These are phyloP conservation scores for Lachnellula arida DNA, from an alignment of 2,329 filamentous ascomycete genomes.

Conservation along the genomic window DNA sequence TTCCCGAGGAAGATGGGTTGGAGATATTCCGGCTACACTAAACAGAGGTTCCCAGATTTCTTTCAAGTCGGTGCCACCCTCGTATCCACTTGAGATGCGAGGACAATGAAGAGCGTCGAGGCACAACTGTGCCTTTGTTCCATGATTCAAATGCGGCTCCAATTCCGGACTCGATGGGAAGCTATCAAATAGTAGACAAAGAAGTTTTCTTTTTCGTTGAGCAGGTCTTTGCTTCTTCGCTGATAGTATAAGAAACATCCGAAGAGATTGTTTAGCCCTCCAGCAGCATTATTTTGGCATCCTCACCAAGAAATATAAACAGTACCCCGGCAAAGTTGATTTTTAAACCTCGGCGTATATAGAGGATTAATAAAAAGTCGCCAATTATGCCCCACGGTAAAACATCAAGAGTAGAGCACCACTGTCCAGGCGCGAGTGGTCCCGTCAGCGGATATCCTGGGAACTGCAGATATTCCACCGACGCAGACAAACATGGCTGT, in stretches of 20 bases:
- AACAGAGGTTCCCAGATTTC: neutral
- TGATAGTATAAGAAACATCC: neutral
- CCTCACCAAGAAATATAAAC: neutral
- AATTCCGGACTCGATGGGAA: neutral
- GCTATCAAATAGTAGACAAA: neutral
- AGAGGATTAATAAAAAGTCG: neutral
- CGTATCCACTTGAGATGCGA: neutral
- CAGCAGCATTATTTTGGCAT: neutral
- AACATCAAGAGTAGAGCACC: neutral
- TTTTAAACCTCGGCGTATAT: neutral
- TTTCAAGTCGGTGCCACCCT: neutral
- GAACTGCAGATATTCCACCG: neutral
- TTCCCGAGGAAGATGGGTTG: neutral
- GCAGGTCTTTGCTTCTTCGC: neutral
- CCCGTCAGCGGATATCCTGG: neutral
- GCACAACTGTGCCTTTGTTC: neutral
- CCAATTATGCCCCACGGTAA: slow-evolving; percentile 1
- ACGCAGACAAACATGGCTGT: neutral
- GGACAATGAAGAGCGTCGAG: neutral
- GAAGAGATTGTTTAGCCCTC: neutral
- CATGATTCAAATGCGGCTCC: neutral
- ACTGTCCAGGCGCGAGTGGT: neutral
- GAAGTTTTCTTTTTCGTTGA: neutral
- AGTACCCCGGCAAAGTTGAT: neutral
- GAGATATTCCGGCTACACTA: neutral